These are phyloP conservation scores for Tylopilus vinaceipallidus DNA, from an alignment of 768 basidiomycete species.

Conservation along the genomic window DNA sequence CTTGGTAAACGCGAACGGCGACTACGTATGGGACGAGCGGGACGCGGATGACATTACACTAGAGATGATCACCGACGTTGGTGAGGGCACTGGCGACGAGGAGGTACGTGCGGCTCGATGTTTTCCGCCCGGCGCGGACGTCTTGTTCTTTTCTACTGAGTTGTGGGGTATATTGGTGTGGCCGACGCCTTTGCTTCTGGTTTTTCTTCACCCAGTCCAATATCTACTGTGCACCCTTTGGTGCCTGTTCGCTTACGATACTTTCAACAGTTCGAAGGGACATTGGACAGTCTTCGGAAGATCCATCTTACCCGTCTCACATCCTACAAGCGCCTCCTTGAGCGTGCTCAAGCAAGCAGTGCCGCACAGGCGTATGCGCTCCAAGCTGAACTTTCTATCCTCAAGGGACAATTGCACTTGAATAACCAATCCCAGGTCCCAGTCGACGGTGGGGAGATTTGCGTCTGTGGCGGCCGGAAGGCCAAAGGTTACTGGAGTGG, in stretches of 20 bases:
- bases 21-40: conserved; percentile 29
- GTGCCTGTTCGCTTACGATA: conserved; percentile 4
- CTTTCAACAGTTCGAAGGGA: conserved; percentile 40
- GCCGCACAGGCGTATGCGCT: conserved; percentile 84
- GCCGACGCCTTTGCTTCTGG: background rate
- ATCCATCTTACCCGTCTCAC: conserved; percentile 57
- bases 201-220: background rate
- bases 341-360: conserved; percentile 73
- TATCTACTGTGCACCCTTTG: background rate
- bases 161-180: background rate
- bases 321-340: conserved; percentile 76
- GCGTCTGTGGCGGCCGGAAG: conserved; percentile 60
- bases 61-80: conserved; percentile 62
- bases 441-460: conserved; percentile 31
- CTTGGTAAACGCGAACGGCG: conserved; percentile 18
- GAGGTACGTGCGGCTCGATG: conserved; percentile 45
- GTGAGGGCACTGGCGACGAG: conserved; percentile 67
- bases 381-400: conserved; percentile 73
- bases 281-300: conserved; percentile 39
- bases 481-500: conserved; percentile 72
- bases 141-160: background rate
- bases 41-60: conserved; percentile 64
- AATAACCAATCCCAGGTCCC: conserved; percentile 9
- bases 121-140: too few relatives aligned
- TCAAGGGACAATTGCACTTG: conserved; percentile 46